A percentile compares a stretch with the other conserved stretches of the same genome.
phyloP scores from a whole-genome alignment of 345 rosid species.

The Iberis pinnata region DNA sequence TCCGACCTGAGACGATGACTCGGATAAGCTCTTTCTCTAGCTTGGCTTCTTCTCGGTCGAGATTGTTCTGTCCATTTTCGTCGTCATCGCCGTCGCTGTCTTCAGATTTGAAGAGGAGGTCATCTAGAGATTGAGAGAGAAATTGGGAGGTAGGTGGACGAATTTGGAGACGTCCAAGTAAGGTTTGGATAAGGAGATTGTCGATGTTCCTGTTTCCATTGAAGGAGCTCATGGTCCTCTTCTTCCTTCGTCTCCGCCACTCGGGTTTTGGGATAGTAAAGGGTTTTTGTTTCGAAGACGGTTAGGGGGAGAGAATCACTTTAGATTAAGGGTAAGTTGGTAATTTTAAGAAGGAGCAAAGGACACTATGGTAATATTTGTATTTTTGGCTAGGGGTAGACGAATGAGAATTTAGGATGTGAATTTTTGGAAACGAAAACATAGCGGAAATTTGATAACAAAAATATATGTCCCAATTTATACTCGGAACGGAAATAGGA shows the following conservation, averaged over 20 bases:
- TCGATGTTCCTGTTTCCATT: slow-evolving; percentile 52
- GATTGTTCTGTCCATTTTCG: slow-evolving; percentile 38
- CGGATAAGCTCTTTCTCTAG: slow-evolving; percentile 80
- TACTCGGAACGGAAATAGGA: no score
- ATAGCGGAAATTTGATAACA: no score
- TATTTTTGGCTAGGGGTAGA: no score
- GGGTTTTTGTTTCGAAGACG: slow-evolving; percentile 18
- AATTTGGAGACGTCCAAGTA: slow-evolving; percentile 84
- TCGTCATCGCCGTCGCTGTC: slow-evolving; percentile 43
- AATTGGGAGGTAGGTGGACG: slow-evolving; percentile 46
- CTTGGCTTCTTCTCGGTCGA: slow-evolving; percentile 70
- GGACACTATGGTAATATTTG: no score
- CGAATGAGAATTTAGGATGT: no score
- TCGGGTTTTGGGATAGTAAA: slow-evolving; percentile 26
- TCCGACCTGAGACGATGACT: slow-evolving; percentile 57
- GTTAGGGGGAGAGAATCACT: neutral
- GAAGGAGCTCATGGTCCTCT: slow-evolving; percentile 49
- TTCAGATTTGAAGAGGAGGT: slow-evolving; percentile 61
- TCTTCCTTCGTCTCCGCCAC: neutral
- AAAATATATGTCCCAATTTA: no score
- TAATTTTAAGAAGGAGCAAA: no score
- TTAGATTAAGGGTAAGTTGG: neutral
- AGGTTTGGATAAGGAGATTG: slow-evolving; percentile 64
- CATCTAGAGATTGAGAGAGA: slow-evolving; percentile 73
- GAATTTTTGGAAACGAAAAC: no score